phyloP scores from a whole-genome alignment of 2,329 filamentous ascomycete species.

The Pseudogymnoascus destructans region DNA sequence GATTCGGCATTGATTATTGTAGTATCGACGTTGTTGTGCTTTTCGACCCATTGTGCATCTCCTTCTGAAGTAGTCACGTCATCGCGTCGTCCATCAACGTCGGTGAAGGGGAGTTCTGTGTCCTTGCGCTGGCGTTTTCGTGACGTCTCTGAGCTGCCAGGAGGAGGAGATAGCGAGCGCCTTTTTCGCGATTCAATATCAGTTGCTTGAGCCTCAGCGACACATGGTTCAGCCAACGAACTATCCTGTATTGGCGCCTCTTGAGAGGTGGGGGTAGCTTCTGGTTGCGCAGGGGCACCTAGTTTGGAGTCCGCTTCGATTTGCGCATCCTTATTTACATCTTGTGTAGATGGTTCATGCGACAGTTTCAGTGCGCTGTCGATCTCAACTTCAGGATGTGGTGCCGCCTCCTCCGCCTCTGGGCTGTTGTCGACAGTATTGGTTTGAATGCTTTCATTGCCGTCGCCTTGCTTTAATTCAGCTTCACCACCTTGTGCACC shows the following conservation, averaged over 20 bases:
- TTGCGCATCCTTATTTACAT: conserved; percentile 1
- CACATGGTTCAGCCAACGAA: conserved; percentile 9
- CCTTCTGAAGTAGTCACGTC: conserved; percentile 13
- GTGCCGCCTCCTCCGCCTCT: conserved; percentile 10
- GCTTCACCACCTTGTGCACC: conserved; percentile 23
- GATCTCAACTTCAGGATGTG: not conserved
- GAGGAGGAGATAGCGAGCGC: conserved; percentile 48
- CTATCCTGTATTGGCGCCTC: conserved; percentile 14
- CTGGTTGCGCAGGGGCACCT: not conserved
- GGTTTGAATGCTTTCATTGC: not conserved
- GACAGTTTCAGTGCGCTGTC: not conserved
- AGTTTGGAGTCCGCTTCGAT: conserved; percentile 8
- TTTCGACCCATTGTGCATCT: conserved; percentile 19
- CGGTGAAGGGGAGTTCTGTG: conserved; percentile 7
- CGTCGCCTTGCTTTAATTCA: conserved; percentile 8
- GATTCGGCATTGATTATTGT: conserved; percentile 12
- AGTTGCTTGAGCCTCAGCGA: conserved; percentile 24
- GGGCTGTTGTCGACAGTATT: conserved; percentile 2
- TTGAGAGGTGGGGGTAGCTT: conserved; percentile 12
- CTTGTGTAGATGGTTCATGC: not conserved
- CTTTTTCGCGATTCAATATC: conserved; percentile 54
- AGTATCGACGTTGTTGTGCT: conserved; percentile 18
- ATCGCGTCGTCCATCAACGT: conserved; percentile 10
- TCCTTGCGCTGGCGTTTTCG: conserved; percentile 38
- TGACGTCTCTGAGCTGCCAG: conserved; percentile 38